Percentiles rank a stretch among this genome's conserved stretches.
Evolutionary conservation across 108 stramenopile genomes (phyloP).

Genomic region (Aurantiochytrium sp.): DNA sequence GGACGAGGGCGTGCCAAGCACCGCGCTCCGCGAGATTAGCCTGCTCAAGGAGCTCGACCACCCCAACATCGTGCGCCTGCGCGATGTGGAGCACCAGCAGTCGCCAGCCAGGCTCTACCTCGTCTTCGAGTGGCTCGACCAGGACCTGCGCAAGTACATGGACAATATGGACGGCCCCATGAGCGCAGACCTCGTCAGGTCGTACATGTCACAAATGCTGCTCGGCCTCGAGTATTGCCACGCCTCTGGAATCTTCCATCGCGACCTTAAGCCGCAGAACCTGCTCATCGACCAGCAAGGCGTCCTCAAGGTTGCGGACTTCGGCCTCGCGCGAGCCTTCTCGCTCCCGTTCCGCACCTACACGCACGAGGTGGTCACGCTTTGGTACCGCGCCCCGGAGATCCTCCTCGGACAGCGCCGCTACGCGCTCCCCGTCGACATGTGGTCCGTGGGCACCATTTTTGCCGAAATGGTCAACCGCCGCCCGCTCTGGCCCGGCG

Average conservation of each 20-base stretch:
- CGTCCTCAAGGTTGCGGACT: constrained; percentile 92
- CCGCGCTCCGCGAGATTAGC: constrained; percentile 74
- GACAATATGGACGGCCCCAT: constrained; percentile 47
- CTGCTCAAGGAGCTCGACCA: constrained; percentile 88
- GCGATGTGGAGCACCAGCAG: constrained; percentile 96
- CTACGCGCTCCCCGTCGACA: constrained; percentile 88
- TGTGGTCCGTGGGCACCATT: constrained; percentile 93
- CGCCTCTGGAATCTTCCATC: constrained; percentile 86
- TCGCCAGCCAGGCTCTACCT: constrained; percentile 72
- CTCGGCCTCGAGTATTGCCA: constrained; percentile 97
- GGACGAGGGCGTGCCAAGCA: constrained; percentile 91
- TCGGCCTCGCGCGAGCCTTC: constrained; percentile 94
- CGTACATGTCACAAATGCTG: constrained; percentile 92
- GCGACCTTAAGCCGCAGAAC: constrained; percentile 93
- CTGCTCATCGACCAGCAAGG: constrained; percentile 89
- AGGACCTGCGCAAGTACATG: constrained; percentile 90
- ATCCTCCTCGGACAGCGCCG: constrained; percentile 81
- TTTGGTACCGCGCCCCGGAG: constrained; percentile 98
- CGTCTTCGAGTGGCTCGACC: constrained; percentile 97
- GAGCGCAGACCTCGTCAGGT: too few species aligned
- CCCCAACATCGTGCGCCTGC: constrained; percentile 88
- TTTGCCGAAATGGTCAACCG: constrained; percentile 96
- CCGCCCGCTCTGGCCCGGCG: constrained; percentile 87
- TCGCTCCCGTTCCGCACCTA: constrained; percentile 88
- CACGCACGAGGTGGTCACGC: constrained; percentile 87